Percentiles rank a stretch among this genome's conserved stretches.
Conservation (phyloP, 345 rosid genomes). For the Diplotaxis tenuifolia region DNA sequence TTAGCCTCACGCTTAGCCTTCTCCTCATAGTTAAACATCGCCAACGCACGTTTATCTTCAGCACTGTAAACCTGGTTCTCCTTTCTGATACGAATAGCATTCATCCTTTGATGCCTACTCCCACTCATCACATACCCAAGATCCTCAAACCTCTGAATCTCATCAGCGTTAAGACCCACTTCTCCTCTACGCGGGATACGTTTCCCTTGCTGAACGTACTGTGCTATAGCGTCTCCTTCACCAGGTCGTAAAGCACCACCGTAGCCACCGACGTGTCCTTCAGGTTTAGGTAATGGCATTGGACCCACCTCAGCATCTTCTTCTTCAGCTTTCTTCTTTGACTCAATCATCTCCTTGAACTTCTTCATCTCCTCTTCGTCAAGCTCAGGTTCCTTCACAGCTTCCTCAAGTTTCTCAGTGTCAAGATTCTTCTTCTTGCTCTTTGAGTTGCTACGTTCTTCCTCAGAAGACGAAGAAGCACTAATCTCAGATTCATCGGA, state of each 20-base stretch:
- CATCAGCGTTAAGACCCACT: conserved; percentile 98
- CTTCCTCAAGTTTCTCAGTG: conserved; percentile 48
- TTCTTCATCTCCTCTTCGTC: conserved; percentile 62
- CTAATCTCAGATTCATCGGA: conserved; percentile 35
- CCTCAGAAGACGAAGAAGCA: conserved; percentile 35
- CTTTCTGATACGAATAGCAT: conserved; percentile 98
- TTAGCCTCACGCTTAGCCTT: conserved; percentile 94
- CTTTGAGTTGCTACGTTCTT: conserved; percentile 44
- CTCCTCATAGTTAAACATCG: conserved; percentile 98
- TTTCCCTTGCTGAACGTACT: conserved; percentile 76
- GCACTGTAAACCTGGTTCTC: conserved; percentile 99
- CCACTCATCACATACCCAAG: conserved; percentile 99
- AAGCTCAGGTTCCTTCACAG: conserved; percentile 43
- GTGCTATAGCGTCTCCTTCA: conserved; percentile 99
- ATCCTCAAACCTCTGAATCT: conserved; percentile 82
- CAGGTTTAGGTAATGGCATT: conserved; percentile 89
- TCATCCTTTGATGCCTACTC: conserved; percentile 95
- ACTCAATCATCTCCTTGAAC: conserved; percentile 75
- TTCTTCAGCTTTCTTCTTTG: conserved; percentile 65
- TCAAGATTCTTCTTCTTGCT: conserved; percentile 46
- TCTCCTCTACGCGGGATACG: conserved; percentile 69
- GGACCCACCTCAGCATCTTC: conserved; percentile 90
- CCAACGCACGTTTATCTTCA: conserved; percentile 93
- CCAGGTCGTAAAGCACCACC: conserved; percentile 99
- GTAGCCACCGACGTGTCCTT: conserved; percentile 93